Conservation (phyloP, 2,329 filamentous ascomycete genomes). For the Aspergillus unguis region DNA sequence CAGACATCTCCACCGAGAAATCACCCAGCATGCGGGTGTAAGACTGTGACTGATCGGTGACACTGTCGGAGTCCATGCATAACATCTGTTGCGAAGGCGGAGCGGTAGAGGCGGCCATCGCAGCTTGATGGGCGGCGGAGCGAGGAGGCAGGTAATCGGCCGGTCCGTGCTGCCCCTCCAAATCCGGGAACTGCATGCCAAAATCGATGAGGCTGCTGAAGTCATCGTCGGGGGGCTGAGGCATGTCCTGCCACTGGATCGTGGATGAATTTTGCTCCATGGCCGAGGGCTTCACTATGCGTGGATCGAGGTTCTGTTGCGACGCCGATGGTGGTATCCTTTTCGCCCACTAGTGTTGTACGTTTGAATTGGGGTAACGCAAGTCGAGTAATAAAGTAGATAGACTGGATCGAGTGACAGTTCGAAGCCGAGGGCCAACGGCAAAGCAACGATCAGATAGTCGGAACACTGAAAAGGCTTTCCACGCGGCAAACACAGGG, state of each 20-base stretch:
- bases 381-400: background rate
- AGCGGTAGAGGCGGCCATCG: slow-evolving; percentile 33
- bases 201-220: slow-evolving; percentile 51
- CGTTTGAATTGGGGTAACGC: slow-evolving; percentile 1
- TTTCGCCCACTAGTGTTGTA: background rate
- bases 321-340: background rate
- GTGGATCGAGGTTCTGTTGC: background rate
- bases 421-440: background rate
- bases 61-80: slow-evolving; percentile 28
- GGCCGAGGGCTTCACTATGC: background rate
- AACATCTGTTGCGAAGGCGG: slow-evolving; percentile 21
- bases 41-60: slow-evolving; percentile 23
- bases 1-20: slow-evolving; percentile 32
- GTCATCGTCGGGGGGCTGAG: slow-evolving; percentile 43
- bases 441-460: background rate
- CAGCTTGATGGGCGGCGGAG: slow-evolving; percentile 29
- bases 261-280: slow-evolving; percentile 40
- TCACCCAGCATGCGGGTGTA: slow-evolving; percentile 34
- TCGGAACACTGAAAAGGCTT: background rate
- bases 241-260: slow-evolving; percentile 33
- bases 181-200: slow-evolving; percentile 45
- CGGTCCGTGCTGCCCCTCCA: slow-evolving; percentile 40
- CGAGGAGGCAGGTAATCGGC: slow-evolving; percentile 34
- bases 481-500: background rate
- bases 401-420: background rate